Percentiles rank a stretch among this genome's conserved stretches.
Conservation (phyloP, 202 grass and related monocot species). For the Carex sylvatica region DNA sequence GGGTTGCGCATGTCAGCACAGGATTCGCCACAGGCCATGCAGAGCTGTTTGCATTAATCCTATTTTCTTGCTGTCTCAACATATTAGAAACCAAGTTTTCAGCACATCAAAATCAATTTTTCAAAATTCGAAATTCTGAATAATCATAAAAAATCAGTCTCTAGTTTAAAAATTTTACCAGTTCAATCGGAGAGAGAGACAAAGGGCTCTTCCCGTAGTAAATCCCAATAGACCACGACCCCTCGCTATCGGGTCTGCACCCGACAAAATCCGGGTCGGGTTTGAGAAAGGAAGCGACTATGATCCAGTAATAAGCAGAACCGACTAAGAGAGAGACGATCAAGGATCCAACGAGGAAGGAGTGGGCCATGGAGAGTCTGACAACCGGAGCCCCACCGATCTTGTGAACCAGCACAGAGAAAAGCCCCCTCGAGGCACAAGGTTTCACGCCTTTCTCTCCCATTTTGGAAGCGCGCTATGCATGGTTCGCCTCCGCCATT, state of each 20-base stretch:
- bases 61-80: conserved; percentile 48
- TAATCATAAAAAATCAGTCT: not conserved
- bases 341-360: conserved; percentile 42
- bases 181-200: conserved; percentile 76
- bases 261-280: conserved; percentile 40
- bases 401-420: not conserved
- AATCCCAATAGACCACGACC: conserved; percentile 83
- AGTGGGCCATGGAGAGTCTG: conserved; percentile 15
- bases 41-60: conserved; percentile 67
- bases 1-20: conserved; percentile 60
- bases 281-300: conserved; percentile 69
- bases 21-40: conserved; percentile 95
- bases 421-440: not conserved
- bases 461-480: conserved; percentile 10
- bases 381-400: not conserved
- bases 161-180: conserved; percentile 37
- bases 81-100: conserved; percentile 23
- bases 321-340: conserved; percentile 46
- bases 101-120: not conserved
- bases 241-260: conserved; percentile 78
- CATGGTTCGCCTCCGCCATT: conserved; percentile 9
- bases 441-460: conserved; percentile 12
- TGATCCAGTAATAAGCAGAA: conserved; percentile 67
- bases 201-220: conserved; percentile 85
- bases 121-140: not conserved